Evolutionary conservation across 2,329 filamentous ascomycete genomes (phyloP).

Genomic region (Penicillium sp.): DNA sequence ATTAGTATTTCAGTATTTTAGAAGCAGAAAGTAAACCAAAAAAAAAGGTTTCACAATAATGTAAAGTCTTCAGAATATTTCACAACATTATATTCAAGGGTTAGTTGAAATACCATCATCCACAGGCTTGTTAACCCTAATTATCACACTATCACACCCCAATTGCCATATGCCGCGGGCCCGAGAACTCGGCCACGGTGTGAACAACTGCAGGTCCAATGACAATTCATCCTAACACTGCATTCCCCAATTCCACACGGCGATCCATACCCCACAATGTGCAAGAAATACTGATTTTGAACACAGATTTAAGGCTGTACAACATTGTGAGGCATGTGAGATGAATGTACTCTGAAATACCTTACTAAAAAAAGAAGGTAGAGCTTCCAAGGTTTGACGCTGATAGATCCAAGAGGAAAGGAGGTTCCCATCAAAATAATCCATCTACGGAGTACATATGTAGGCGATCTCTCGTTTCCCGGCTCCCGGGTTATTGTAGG

Average conservation of each 20-base stretch:
- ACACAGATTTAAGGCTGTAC: background rate
- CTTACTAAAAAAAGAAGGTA: background rate
- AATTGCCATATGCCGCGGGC: slow-evolving; percentile 11
- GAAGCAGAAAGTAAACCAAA: background rate
- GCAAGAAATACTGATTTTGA: background rate
- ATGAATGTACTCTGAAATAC: background rate
- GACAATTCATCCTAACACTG: slow-evolving; percentile 5
- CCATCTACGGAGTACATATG: background rate
- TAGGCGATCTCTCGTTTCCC: slow-evolving; percentile 14
- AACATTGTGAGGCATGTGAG: background rate
- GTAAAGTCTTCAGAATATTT: background rate
- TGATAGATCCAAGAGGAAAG: background rate
- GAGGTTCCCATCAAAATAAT: slow-evolving; percentile 12
- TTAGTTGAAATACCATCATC: background rate
- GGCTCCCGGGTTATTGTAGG: slow-evolving; percentile 7
- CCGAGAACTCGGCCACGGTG: slow-evolving; percentile 3
- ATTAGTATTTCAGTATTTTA: background rate
- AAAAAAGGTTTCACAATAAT: background rate
- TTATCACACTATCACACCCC: background rate
- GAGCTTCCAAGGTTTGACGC: too few species aligned
- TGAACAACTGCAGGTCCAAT: slow-evolving; percentile 16
- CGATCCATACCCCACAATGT: slow-evolving; percentile 25
- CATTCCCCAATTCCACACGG: slow-evolving; percentile 15
- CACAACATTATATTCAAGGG: background rate
- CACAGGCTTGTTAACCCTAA: background rate